Conservation (phyloP, 1,284 basidiomycete genomes). For the Phellopilus nigrolimitatus region DNA sequence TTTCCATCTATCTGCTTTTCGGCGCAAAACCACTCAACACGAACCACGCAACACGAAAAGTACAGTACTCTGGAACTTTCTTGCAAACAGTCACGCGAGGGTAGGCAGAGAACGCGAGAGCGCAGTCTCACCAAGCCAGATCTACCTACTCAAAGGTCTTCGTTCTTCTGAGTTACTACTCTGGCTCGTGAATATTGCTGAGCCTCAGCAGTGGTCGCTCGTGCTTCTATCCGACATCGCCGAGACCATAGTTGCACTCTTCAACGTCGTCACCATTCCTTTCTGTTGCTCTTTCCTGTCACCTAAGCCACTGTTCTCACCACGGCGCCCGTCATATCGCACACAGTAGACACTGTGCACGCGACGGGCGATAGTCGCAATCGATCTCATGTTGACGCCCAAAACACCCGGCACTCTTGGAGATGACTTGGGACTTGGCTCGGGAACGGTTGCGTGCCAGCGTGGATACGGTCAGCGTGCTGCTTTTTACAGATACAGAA, state of each 20-base stretch:
- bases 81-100: background rate
- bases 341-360: too few species aligned
- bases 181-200: background rate
- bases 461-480: background rate
- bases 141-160: background rate
- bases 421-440: background rate
- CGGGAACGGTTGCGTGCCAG: background rate
- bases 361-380: background rate
- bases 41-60: background rate
- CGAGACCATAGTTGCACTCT: background rate
- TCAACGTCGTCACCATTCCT: background rate
- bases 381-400: background rate
- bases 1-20: background rate
- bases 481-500: background rate
- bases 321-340: too few species aligned
- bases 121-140: constrained; percentile 5
- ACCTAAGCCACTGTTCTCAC: too few species aligned
- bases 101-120: constrained; percentile 4
- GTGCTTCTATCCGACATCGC: background rate
- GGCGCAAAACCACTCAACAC: too few species aligned
- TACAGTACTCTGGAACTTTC: background rate
- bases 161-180: background rate
- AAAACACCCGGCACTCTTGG: background rate
- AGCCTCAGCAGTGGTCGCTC: background rate
- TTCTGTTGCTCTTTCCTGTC: too few species aligned